Conservation (phyloP, 208 protist genomes). For the Strigomonas galati region DNA sequence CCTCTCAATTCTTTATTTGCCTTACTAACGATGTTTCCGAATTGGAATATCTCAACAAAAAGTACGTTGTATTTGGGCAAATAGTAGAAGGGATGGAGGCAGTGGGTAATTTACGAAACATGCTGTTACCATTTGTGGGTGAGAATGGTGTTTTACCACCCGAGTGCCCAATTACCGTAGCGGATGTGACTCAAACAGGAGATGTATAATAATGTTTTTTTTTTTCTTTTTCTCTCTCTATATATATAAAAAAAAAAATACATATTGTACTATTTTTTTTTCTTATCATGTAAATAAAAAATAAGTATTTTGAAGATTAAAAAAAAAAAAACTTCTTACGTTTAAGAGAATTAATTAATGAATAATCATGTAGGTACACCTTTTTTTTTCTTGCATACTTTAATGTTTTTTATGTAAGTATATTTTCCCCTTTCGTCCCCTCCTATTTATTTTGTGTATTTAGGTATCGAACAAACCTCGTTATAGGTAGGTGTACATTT, state of each 20-base stretch:
- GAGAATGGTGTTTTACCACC: constrained; percentile 45
- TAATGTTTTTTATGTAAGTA: background rate
- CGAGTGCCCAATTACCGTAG: constrained; percentile 22
- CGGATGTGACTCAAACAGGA: constrained; percentile 23
- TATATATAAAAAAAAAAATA: background rate
- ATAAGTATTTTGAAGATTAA: background rate
- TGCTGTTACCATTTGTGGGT: constrained; percentile 39
- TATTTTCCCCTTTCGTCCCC: background rate
- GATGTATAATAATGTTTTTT: background rate
- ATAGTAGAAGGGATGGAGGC: constrained; percentile 55
- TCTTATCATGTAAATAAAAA: constrained; percentile 1
- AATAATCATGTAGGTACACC: too few species aligned
- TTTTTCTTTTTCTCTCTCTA: background rate
- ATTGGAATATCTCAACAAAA: constrained; percentile 65
- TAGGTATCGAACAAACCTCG: too few species aligned
- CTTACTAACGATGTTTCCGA: constrained; percentile 57
- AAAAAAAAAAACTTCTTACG: background rate
- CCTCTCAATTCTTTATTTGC: constrained; percentile 80
- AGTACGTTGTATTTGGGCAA: constrained; percentile 68
- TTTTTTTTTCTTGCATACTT: constrained; percentile 9
- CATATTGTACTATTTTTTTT: background rate
- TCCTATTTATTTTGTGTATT: too few species aligned
- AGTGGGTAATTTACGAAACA: constrained; percentile 30
- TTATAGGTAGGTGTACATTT: too few species aligned
- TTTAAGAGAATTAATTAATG: too few species aligned